Base-by-base conservation (phyloP, 177 flowering plant genomes). In the Vitis hybrid region DNA sequence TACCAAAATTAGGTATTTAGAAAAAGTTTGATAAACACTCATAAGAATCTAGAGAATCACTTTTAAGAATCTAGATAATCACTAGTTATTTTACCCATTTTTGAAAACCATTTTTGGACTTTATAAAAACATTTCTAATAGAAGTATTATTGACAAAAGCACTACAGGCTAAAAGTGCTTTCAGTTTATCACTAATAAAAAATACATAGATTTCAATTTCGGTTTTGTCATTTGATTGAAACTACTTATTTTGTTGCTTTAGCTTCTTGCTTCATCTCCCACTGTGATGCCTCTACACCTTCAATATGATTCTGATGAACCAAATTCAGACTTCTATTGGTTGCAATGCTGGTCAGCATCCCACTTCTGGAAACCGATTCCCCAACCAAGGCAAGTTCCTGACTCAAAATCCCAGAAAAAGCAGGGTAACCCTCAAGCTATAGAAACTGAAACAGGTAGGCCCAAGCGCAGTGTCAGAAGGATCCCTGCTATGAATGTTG, bases 291-390 rank as follows among this genome's bases (percentile, higher is more conserved):
- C 89, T 63, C 72, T 91, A 72, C 80, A 30, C 49, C 72, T 93
- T 54, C 86, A 84, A 74, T 91, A 86, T 80, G 88, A 86, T 75
- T 20, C 63, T 9, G 68, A 48, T 3, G 92, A 92, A 57, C 84
- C 94, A 53, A 94, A 92, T 80, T 91, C 97, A 50, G 85, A 80
- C 35, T 75, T 72, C 78, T 84, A 65, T 72, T 96, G 99, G 99
- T 86, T 94, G 58, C 92, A 87, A 48, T 84, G 92, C 63, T 96
- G 99, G 99, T 85, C 98, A 17, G 52, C 65, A 35, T 79, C 88
- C 50, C 56, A 75, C 55, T 86, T 86, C 55, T 90, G 97, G 97
- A 82, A 77, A 70, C 90, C 95, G 41, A 73, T 69, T 74, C 62
- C 83, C 27, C 85, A 68, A 68, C 79, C 89, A 53, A 89, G 81